These are phyloP conservation scores for Lithospermum erythrorhizon DNA, from an alignment of 257 asterid species.

Conservation along the genomic window DNA sequence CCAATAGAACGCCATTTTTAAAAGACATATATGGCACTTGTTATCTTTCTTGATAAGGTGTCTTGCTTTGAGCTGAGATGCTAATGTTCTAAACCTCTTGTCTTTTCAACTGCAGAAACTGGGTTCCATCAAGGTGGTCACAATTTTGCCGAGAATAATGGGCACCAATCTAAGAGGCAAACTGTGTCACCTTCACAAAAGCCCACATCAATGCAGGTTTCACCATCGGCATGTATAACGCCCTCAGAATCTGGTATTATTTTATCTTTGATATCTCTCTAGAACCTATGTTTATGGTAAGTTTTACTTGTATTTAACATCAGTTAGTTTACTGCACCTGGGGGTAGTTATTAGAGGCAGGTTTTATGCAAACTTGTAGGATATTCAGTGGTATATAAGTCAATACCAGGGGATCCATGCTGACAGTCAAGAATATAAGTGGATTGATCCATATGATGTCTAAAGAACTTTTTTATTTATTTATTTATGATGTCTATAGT, in stretches of 20 bases:
- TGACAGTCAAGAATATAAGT: too few relatives aligned
- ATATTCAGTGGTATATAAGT: too few relatives aligned
- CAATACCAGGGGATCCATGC: too few relatives aligned
- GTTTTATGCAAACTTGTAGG: too few relatives aligned
- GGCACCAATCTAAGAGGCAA: constrained; percentile 24
- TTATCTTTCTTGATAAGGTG: background rate
- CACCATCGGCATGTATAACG: constrained; percentile 21
- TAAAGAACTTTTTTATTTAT: too few relatives aligned
- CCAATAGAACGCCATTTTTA: background rate
- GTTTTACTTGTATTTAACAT: too few relatives aligned
- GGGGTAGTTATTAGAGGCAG: too few relatives aligned
- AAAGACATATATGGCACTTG: background rate
- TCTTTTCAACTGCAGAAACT: constrained; percentile 26
- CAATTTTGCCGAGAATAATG: constrained; percentile 20
- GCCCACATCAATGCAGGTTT: constrained; percentile 27
- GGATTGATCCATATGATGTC: too few relatives aligned
- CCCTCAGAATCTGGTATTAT: constrained; percentile 40
- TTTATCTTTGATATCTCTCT: constrained; percentile 9
- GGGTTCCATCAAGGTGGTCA: constrained; percentile 29
- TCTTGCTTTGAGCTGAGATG: constrained; percentile 1
- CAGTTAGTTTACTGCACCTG: background rate
- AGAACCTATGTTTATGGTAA: background rate
- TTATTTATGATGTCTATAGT: too few relatives aligned
- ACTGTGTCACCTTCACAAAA: constrained; percentile 25
- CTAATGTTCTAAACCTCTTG: constrained; percentile 4